Percentiles rank a stretch among this genome's conserved stretches.
Evolutionary conservation across 2,329 filamentous ascomycete species (phyloP).

Genomic region (Penicillium concentricum): DNA sequence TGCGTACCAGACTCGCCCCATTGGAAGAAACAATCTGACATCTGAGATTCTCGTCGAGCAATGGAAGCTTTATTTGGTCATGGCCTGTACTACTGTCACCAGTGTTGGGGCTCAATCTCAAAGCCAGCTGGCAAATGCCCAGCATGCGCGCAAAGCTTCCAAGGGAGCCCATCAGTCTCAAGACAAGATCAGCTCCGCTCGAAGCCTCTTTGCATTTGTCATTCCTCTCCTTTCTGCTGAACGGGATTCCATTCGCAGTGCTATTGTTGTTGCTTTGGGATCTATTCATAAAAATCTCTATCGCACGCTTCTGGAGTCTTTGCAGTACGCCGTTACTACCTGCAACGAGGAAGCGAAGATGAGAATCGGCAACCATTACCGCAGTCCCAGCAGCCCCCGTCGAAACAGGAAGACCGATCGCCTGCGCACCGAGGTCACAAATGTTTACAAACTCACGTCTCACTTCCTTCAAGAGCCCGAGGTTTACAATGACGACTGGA

Average conservation of each 20-base stretch:
- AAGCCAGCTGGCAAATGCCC: conserved; percentile 60
- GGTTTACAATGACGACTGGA: conserved; percentile 83
- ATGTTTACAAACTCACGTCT: conserved; percentile 91
- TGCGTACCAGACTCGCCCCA: conserved; percentile 37
- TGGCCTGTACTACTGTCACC: conserved; percentile 91
- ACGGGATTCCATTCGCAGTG: conserved; percentile 78
- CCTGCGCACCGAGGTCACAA: conserved; percentile 88
- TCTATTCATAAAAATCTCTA: conserved; percentile 96
- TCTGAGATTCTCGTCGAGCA: conserved; percentile 91
- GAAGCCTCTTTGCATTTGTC: conserved; percentile 85
- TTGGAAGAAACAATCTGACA: conserved; percentile 59
- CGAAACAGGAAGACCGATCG: conserved; percentile 82
- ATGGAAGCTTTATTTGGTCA: conserved; percentile 96
- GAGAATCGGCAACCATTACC: conserved; percentile 72
- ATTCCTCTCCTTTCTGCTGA: conserved; percentile 81
- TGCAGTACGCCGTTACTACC: conserved; percentile 79
- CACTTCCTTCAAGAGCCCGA: conserved; percentile 79
- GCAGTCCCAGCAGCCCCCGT: conserved; percentile 77
- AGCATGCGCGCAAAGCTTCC: conserved; percentile 81
- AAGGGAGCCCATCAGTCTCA: conserved; percentile 63
- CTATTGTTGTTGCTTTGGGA: conserved; percentile 86
- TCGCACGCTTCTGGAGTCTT: conserved; percentile 80
- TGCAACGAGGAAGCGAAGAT: conserved; percentile 88
- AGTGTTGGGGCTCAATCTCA: conserved; percentile 68
- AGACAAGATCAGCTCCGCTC: conserved; percentile 81